Conservation (phyloP, 352 stramenopile genomes). For the Globisporangium nagaii region DNA sequence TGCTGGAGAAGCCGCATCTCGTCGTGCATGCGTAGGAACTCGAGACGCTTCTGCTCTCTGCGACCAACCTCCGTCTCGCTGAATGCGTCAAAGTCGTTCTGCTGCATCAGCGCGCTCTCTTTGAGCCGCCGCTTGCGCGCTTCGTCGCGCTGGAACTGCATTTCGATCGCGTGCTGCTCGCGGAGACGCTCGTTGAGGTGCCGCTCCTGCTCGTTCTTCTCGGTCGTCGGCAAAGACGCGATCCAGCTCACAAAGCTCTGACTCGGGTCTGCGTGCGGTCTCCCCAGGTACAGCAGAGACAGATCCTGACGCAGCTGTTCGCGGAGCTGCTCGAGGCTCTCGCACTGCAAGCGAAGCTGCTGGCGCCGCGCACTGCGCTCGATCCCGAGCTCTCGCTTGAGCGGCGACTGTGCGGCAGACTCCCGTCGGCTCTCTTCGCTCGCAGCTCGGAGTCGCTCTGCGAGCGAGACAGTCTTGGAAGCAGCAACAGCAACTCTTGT, state of each 20-base stretch:
- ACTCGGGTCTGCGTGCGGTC: slow-evolving; percentile 31
- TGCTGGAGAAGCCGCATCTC: slow-evolving; percentile 25
- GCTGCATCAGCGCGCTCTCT: slow-evolving; percentile 30
- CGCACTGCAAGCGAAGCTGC: slow-evolving; percentile 16
- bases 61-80: slow-evolving; percentile 14
- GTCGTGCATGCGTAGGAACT: slow-evolving; percentile 20
- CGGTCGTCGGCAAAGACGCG: slow-evolving; percentile 44
- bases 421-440: slow-evolving; percentile 8
- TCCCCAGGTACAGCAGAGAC: slow-evolving; percentile 25
- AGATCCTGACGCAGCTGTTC: slow-evolving; percentile 28
- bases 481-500: no score
- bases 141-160: slow-evolving; percentile 38
- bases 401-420: background rate
- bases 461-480: background rate
- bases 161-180: slow-evolving; percentile 34
- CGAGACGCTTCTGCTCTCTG: slow-evolving; percentile 13
- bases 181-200: slow-evolving; percentile 28
- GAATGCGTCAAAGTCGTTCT: slow-evolving; percentile 34
- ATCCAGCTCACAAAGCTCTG: slow-evolving; percentile 52
- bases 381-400: background rate
- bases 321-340: slow-evolving; percentile 25
- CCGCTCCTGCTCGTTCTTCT: slow-evolving; percentile 34
- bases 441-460: slow-evolving; percentile 2
- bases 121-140: slow-evolving; percentile 28
- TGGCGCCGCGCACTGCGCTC: slow-evolving; percentile 19